Percentiles rank a stretch among this genome's conserved stretches.
Conservation (phyloP, 495 filamentous ascomycete species). For the Choiromyces venosus region DNA sequence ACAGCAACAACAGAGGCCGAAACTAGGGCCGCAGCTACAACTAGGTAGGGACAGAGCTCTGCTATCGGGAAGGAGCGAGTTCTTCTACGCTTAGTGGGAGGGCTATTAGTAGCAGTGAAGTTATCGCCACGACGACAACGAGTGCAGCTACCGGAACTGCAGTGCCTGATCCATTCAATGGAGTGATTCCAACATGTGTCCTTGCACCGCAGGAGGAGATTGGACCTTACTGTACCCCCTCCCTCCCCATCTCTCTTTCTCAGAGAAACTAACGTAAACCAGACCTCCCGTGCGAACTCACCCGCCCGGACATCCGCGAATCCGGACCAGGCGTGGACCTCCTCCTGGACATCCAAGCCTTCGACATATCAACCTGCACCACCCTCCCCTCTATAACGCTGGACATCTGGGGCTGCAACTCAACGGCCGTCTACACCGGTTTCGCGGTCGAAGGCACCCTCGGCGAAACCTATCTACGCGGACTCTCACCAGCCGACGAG, state of each 20-base stretch:
- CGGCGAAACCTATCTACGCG: constrained; percentile 51
- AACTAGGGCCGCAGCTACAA: not conserved
- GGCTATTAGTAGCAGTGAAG: not conserved
- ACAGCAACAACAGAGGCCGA: too few relatives aligned
- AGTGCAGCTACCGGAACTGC: constrained; percentile 6
- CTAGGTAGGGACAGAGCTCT: too few relatives aligned
- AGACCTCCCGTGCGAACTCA: constrained; percentile 41
- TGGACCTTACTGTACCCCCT: constrained; percentile 47
- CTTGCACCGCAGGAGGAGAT: constrained; percentile 46
- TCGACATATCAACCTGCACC: constrained; percentile 40
- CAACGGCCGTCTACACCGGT: constrained; percentile 35
- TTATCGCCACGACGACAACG: not conserved
- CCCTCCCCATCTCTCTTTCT: constrained; percentile 40
- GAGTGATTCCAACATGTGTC: constrained; percentile 35
- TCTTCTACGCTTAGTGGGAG: too few relatives aligned
- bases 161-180: constrained; percentile 15
- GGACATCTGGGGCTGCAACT: constrained; percentile 41
- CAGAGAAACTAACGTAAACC: not conserved
- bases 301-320: constrained; percentile 57
- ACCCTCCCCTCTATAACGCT: constrained; percentile 27
- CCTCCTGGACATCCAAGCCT: constrained; percentile 34
- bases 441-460: constrained; percentile 43
- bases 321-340: constrained; percentile 43
- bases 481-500: constrained; percentile 49
- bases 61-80: too few relatives aligned